These are phyloP conservation scores for Botrytis pseudocinerea DNA, from an alignment of 2,329 filamentous ascomycete species.

Conservation along the genomic window DNA sequence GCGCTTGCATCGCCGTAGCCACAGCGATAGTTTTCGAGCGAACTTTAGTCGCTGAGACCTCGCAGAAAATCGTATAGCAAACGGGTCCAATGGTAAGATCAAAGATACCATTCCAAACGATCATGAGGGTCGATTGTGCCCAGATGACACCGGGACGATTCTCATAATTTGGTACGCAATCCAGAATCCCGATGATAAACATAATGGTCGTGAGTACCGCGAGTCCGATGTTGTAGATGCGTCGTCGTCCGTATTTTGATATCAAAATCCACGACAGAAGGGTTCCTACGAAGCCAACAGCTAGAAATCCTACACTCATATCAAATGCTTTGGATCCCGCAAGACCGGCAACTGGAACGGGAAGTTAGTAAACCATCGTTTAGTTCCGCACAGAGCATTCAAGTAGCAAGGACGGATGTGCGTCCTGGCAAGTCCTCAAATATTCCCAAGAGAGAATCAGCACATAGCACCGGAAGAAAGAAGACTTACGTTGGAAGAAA, in stretches of 20 bases:
- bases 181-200: constrained; percentile 46
- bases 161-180: constrained; percentile 42
- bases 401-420: background rate
- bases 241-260: constrained; percentile 60
- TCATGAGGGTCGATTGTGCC: constrained; percentile 31
- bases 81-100: constrained; percentile 41
- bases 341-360: constrained; percentile 57
- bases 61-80: constrained; percentile 47
- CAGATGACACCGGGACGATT: constrained; percentile 31
- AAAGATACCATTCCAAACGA: constrained; percentile 33
- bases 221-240: constrained; percentile 62
- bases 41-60: constrained; percentile 48
- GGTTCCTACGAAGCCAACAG: constrained; percentile 60
- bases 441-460: background rate
- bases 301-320: constrained; percentile 62
- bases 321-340: constrained; percentile 55
- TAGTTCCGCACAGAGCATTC: background rate
- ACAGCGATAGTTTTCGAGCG: constrained; percentile 38
- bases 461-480: background rate
- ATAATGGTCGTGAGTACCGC: constrained; percentile 53
- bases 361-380: background rate
- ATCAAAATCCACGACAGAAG: constrained; percentile 67
- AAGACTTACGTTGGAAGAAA: constrained; percentile 50
- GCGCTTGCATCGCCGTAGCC: constrained; percentile 30
- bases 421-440: background rate